Evolutionary conservation across 2,329 filamentous ascomycete species (phyloP).

Genomic region (Stromatinia cepivora): DNA sequence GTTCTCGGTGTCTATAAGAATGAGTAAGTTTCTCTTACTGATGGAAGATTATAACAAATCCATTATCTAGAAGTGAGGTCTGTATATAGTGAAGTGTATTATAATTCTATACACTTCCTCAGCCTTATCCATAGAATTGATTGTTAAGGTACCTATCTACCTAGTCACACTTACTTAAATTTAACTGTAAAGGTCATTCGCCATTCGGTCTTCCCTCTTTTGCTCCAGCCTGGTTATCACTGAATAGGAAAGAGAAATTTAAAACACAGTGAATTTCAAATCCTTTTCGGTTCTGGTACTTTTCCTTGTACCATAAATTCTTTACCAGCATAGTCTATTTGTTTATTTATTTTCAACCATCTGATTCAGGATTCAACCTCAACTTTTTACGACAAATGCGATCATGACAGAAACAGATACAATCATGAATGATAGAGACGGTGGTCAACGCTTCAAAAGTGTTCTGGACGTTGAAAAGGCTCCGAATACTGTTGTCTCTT

Average conservation of each 20-base stretch:
- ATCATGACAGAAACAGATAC: background rate
- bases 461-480: background rate
- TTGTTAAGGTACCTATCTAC: too few relatives aligned
- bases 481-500: background rate
- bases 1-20: background rate
- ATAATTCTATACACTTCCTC: too few relatives aligned
- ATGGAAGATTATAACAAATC: background rate
- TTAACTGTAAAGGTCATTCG: background rate
- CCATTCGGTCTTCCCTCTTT: background rate
- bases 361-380: background rate
- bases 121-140: background rate
- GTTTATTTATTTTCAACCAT: background rate
- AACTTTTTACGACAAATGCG: background rate
- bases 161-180: background rate
- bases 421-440: background rate
- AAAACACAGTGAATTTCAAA: background rate
- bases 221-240: background rate
- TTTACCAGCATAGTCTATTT: background rate
- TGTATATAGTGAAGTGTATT: background rate
- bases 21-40: background rate
- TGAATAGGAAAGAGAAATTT: background rate
- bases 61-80: background rate
- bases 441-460: background rate
- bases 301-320: background rate
- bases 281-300: background rate